Evolutionary conservation across 768 basidiomycete species (phyloP).

Genomic region (Lactarius vividus): DNA sequence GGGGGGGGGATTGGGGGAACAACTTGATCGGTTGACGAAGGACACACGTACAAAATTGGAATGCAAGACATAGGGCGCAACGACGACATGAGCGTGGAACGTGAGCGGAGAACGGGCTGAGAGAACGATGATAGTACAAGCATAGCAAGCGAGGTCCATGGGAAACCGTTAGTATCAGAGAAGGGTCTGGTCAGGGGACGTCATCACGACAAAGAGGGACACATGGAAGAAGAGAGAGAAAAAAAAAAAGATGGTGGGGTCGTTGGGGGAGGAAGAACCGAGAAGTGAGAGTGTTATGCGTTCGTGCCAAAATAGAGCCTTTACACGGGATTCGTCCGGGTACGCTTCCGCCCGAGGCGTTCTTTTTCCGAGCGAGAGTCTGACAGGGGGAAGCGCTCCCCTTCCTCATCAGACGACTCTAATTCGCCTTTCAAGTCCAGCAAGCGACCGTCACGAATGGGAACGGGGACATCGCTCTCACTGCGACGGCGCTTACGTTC

Average conservation of each 20-base stretch:
- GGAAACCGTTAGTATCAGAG: background rate
- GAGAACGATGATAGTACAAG: conserved; percentile 19
- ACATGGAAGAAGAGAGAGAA: background rate
- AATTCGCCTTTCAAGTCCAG: conserved; percentile 12
- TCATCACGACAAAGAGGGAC: conserved; percentile 9
- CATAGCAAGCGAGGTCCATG: conserved; percentile 21
- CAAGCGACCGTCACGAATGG: conserved; percentile 13
- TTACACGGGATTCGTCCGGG: conserved; percentile 25
- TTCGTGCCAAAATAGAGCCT: conserved; percentile 8
- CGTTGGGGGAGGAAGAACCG: background rate
- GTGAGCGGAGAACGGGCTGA: conserved; percentile 10
- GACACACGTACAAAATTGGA: conserved; percentile 23
- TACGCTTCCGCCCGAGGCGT: conserved; percentile 20
- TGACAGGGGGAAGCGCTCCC: conserved; percentile 23
- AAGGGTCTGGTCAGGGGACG: background rate
- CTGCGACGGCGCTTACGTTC: conserved; percentile 21
- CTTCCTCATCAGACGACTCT: conserved; percentile 21
- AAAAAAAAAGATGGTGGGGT: background rate
- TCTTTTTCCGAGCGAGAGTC: conserved; percentile 26
- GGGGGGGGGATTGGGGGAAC: background rate
- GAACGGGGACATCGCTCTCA: conserved; percentile 9
- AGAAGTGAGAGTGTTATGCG: conserved; percentile 2
- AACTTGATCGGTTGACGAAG: conserved; percentile 14
- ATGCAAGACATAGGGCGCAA: conserved; percentile 21
- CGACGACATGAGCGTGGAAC: conserved; percentile 12